Evolutionary conservation across 2,329 filamentous ascomycete genomes (phyloP), one percentile per base, ranked within the genome.

Genomic region (Hypoxylon sp.): DNA sequence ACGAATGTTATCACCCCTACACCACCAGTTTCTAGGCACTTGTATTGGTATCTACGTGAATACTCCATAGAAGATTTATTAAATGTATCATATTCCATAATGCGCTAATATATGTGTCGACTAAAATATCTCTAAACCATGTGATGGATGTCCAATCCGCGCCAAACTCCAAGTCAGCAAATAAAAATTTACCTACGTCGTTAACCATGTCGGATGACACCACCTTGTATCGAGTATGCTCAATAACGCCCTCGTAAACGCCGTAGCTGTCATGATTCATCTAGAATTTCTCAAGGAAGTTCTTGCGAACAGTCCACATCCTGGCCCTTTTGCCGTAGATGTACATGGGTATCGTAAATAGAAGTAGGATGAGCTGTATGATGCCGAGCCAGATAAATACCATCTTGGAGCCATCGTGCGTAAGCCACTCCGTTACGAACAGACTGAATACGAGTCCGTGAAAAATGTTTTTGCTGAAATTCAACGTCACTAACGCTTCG

Each of bases 291-390:
- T 96, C 93, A 91, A 97, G 94, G 69, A 97, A 81, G 71, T 92
- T 93, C 84, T 86, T 92, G 68, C 92, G 83, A 9, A 94, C 92
- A 0, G 94, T 98, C 95, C 94, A 97, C 93, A 97, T 97, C 16
- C 95, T 85, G 14, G 91, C 89, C 60, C 94, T 83, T 84, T 98
- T 98, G 16, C 95, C 95, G 74, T 88, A 97, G 19, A 98, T 92
- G 77, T 96, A 98, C 91, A 98, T 93, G 0, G 95, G 95, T 59
- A 97, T 90, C 0, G 93, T 91, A 57, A 85, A 88, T 2, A 93
- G 74, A 77, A 97, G 83, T 59, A 90, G 86, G 11, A 88, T 87
- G 32, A 97, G 79, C 79, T 98, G 95, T 27, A 98, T 96, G 25
- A 94, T 85, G 2, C 95, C 95, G 55, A 97, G 85, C 74, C 90